Base-by-base conservation (phyloP, 768 basidiomycete species). In the Termitomyces titanicus region DNA sequence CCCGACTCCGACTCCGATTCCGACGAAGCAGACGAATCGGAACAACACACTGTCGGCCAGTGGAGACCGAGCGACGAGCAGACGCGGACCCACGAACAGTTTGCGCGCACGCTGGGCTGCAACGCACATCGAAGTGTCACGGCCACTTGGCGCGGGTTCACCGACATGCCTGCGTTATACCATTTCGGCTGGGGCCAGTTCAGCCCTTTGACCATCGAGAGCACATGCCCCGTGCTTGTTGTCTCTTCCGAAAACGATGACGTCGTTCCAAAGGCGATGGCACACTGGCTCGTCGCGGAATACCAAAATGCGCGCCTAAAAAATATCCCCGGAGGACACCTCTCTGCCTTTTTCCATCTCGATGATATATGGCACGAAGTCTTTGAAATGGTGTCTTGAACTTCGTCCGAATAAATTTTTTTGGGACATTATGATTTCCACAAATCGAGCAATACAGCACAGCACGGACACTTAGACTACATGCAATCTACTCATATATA, bases 161-260 rank as follows among this genome's bases (percentile, higher is more conserved):
- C 75, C 54, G 76, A 77, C 44, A 60, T 73, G 50, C 52, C 74
- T 7, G 59, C 66, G 29, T 64, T 80, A 27, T 66, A 79, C 48
- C 78, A 83, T 44, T 73, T 76, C 15, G 78, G 78, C 52, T 85
- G 83, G 81, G 81, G 70, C 53, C 64, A 74, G 6, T 81, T 76
- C 58, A 59, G 58, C 13, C 77, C 78, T 3, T 66, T 70, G 35
- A 59, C 60, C 4, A 66, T 82, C 47, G 77, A 82, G 55, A 77
- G 74, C 27, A 74, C 71, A 22, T 74, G 77, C 29, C 75, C 71
- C 2, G 75, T 86, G 22, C 61, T 81, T 51, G 55, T 86, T 24
- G 72, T 78, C 31, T 62, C 76, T 5, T 68, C 76, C n/a, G 48
- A 66, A 46, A 72, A 68, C 34, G 83, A 85, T 55, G 62, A 65